Evolutionary conservation across 345 rosid species (phyloP), one percentile per base, ranked within the genome.

Genomic region (Citropsis articulata): DNA sequence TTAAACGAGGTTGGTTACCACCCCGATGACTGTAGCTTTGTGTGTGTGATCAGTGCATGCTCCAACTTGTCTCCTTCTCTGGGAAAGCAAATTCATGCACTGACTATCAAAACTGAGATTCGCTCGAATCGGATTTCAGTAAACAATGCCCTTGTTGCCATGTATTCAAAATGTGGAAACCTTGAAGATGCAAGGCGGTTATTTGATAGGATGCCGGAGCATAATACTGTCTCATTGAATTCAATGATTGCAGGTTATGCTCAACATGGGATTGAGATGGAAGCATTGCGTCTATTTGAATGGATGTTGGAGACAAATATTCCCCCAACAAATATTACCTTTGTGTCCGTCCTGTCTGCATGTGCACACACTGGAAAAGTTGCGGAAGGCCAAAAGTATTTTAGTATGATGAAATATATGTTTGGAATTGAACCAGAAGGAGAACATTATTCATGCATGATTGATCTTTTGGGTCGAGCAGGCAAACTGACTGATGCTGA

Each of bases 11-110:
- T 80, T 30, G 98, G 98, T 78, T 86, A 85, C 66, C 72, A 77
- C 71, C 98, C 94, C 61, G 97, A 95, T 80, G 98, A 93, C 82
- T 91, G 99, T 82, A 92, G 92, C 81, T 92, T 95, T 81, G 94
- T 90, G 35, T 91, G 95, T 84, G 92, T 84, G 45, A 83, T 86
- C 31, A 92, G 96, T 59, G 91, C 98, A 14, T 93, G 93, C 86
- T 95, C 90, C 27, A 88, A 83, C 79, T 79, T 92, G 30, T 88
- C 97, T 75, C 91, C 94, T 69, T 88, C 92, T 73, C 94, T 81
- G 78, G 98, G 96, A 19, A 91, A 85, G 83, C 99, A 93, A 85
- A 72, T 92, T 82, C 98, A 95, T 83, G 93, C 90, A 4, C 83
- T 93, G 83, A 78, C 81, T 6, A 83, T 93, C 45, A 92, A 93